Percentiles rank a stretch among this genome's conserved stretches.
phyloP scores from a whole-genome alignment of 169 alveolate species.

The Plasmodium relictum region DNA sequence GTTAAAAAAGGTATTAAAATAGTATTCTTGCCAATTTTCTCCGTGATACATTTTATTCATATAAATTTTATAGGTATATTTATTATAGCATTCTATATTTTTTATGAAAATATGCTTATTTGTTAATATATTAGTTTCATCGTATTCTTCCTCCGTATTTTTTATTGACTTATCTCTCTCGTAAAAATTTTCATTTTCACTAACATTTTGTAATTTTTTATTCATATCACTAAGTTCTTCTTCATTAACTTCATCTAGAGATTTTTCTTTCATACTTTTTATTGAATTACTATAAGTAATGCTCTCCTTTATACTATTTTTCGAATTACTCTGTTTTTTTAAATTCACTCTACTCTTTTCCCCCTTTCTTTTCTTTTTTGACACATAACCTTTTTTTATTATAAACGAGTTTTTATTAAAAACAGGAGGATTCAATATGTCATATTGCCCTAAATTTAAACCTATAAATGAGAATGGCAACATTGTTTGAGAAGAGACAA shows the following conservation, averaged over 20 bases:
- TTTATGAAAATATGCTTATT: constrained; percentile 51
- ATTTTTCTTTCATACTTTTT: neutral
- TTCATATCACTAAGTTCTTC: neutral
- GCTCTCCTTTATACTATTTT: neutral
- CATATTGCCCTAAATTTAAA: constrained; percentile 81
- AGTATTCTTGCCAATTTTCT: constrained; percentile 59
- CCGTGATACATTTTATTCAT: constrained; percentile 45
- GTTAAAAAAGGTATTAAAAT: constrained; percentile 36
- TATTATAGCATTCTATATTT: constrained; percentile 55
- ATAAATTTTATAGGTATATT: constrained; percentile 44
- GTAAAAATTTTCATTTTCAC: neutral
- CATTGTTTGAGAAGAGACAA: constrained; percentile 88
- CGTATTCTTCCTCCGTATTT: neutral
- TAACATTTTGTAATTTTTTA: neutral
- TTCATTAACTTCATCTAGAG: neutral
- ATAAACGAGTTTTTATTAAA: neutral
- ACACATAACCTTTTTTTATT: constrained; percentile 4
- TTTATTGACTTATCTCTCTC: neutral
- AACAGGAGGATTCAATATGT: constrained; percentile 67
- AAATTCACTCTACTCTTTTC: neutral
- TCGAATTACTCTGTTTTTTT: neutral
- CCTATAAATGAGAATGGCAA: constrained; percentile 84
- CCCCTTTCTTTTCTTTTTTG: constrained; percentile 6
- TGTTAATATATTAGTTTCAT: neutral
- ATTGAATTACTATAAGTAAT: neutral